Percentiles rank a stretch among this genome's conserved stretches.
Evolutionary conservation across 495 filamentous ascomycete species (phyloP).

Genomic region (Rusavskia elegans): DNA sequence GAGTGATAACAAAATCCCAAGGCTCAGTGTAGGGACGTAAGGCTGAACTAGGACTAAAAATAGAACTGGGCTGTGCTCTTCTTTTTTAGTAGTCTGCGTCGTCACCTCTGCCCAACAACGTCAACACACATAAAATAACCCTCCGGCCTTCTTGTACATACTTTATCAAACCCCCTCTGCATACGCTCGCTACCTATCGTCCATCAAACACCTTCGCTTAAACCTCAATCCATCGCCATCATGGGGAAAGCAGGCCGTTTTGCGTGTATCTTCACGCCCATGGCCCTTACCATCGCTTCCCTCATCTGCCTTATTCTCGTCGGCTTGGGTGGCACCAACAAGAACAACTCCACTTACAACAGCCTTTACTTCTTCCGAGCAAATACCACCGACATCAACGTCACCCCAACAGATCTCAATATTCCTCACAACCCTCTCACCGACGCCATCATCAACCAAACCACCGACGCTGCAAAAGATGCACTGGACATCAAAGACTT

Average conservation of each 20-base stretch:
- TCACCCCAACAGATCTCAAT: slow-evolving; percentile 8
- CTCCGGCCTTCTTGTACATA: background rate
- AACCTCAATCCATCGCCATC: slow-evolving; percentile 13
- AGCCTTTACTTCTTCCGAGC: slow-evolving; percentile 62
- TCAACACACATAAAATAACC: background rate
- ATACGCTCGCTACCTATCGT: background rate
- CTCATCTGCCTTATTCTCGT: slow-evolving; percentile 59
- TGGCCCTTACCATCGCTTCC: slow-evolving; percentile 55
- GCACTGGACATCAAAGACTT: slow-evolving; percentile 51
- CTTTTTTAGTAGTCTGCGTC: background rate
- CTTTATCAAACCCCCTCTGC: background rate
- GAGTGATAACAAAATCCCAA: too few relatives aligned
- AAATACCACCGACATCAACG: slow-evolving; percentile 15
- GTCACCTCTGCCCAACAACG: background rate
- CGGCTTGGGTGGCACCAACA: slow-evolving; percentile 53
- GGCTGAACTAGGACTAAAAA: too few relatives aligned
- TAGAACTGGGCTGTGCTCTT: too few relatives aligned
- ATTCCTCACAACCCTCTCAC: slow-evolving; percentile 20
- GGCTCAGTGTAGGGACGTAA: too few relatives aligned
- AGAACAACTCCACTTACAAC: slow-evolving; percentile 31
- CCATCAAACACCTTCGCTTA: background rate
- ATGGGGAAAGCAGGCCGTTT: slow-evolving; percentile 65
- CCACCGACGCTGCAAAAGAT: slow-evolving; percentile 14
- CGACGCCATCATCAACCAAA: slow-evolving; percentile 25
- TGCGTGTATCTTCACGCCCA: slow-evolving; percentile 67